Base-by-base conservation (phyloP, 805 yeast genomes). In the Kodamaea jinghongensis region DNA sequence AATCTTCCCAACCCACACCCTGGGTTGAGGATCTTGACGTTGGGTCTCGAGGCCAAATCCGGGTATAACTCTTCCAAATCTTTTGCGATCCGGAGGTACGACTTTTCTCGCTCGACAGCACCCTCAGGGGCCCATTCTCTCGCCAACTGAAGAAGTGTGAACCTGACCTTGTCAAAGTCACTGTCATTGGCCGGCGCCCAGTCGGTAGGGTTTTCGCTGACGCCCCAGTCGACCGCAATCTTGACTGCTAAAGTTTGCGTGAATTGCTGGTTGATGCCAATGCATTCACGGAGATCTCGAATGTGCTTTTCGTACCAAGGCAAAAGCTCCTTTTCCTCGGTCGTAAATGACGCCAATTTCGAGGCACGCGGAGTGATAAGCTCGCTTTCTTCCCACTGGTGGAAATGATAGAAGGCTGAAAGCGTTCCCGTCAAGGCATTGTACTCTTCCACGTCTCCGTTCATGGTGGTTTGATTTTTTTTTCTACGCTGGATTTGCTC, bases 81-180 rank as follows among this genome's bases (percentile, higher is more conserved):
- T 1, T 52, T 38, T 4, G 76, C 45, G 3, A 79, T 62, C 16
- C 59, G 53, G 0, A 62, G 65, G 50, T 67, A 73, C 2, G 72
- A 58, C 3, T 23, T 26, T 12, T 32, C 36, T 27, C 86, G 51
- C 47, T 81, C 86, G 0, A 32, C 28, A 3, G 28, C 44, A 0
- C 83, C 81, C n/a, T 76, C 78, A 4, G 51, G 52, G 20, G 79
- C 65, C 86, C 87, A 81, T 53, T 81, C 87, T 43, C 86, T 57
- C 4, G 67, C 61, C n/a, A 75, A 50, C 50, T 81, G 86, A 30
- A 76, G 61, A 49, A 85, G 54, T 0, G 79, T 65, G 1, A 81
- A 67, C 33, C 75, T 56, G 4, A 80, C 83, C 56, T 81, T 81
- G 37, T 76, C 83, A 36, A 65, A 70, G 44, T 80, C 86, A 3